A percentile compares a stretch with the other conserved stretches of the same genome.
These are phyloP conservation scores for Brasenia schreberi DNA, from an alignment of 164 flowering plant genomes.

Conservation along the genomic window DNA sequence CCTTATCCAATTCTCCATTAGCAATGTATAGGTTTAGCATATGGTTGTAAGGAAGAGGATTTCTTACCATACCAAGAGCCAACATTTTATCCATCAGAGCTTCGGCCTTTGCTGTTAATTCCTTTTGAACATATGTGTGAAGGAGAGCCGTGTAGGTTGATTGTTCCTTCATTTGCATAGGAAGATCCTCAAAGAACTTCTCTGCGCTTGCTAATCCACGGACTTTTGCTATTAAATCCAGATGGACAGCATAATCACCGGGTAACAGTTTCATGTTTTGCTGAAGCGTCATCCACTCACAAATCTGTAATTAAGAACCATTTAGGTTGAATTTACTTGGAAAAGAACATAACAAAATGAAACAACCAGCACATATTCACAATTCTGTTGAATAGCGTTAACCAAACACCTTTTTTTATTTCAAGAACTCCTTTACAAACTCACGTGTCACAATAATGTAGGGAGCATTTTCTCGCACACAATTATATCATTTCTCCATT, in stretches of 20 bases:
- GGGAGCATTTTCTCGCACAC: no score
- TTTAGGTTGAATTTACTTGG: neutral
- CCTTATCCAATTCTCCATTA: conserved; percentile 51
- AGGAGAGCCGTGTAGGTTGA: conserved; percentile 58
- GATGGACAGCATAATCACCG: conserved; percentile 93
- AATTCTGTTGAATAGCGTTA: no score
- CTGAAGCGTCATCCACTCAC: conserved; percentile 85
- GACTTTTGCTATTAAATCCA: conserved; percentile 81
- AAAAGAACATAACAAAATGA: no score
- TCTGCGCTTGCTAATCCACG: conserved; percentile 76
- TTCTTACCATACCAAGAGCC: conserved; percentile 48
- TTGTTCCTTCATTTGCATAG: conserved; percentile 44
- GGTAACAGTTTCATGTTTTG: conserved; percentile 48
- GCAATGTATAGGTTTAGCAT: conserved; percentile 56
- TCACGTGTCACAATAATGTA: no score
- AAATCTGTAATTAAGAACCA: conserved; percentile 39
- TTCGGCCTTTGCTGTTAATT: conserved; percentile 55
- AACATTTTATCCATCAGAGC: conserved; percentile 74
- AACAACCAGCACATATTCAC: no score
- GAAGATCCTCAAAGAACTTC: conserved; percentile 79
- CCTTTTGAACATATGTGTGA: conserved; percentile 54
- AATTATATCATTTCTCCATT: no score
- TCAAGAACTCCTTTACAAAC: no score
- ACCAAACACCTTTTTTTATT: no score
- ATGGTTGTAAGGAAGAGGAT: conserved; percentile 67